Conservation (phyloP, 306 rosid genomes). For the Quercus robur region DNA sequence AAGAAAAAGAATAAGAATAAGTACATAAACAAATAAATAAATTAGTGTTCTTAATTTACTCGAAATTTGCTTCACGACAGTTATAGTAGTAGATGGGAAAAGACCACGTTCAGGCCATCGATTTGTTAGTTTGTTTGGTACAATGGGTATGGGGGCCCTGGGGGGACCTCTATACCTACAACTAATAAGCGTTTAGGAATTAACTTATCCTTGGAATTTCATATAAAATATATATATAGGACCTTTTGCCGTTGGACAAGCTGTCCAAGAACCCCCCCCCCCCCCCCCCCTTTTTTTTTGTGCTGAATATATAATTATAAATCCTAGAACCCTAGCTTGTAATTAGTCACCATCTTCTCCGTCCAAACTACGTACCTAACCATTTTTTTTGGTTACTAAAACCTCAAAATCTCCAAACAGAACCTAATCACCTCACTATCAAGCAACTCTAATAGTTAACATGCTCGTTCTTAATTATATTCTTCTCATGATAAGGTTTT, state of each 20-base stretch:
- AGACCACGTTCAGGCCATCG: constrained; percentile 17
- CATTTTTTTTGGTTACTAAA: no score
- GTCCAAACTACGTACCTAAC: no score
- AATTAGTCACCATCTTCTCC: no score
- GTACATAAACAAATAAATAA: background rate
- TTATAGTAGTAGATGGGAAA: constrained; percentile 1
- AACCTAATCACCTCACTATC: no score
- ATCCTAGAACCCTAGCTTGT: no score
- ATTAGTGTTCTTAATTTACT: background rate
- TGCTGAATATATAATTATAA: no score
- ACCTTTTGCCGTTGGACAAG: background rate
- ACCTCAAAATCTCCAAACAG: no score
- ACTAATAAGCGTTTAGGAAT: background rate
- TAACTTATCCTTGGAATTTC: background rate
- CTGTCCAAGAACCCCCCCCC: background rate
- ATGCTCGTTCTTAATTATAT: no score
- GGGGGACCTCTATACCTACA: background rate
- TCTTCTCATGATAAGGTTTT: no score
- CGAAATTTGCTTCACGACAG: background rate
- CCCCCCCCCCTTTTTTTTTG: no score
- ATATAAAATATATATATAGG: background rate
- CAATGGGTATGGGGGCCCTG: background rate
- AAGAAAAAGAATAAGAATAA: background rate
- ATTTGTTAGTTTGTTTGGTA: background rate
- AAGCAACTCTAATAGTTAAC: no score